Base-by-base conservation (phyloP, 108 stramenopile species). In the Cyclotella choctawhatcheeana region DNA sequence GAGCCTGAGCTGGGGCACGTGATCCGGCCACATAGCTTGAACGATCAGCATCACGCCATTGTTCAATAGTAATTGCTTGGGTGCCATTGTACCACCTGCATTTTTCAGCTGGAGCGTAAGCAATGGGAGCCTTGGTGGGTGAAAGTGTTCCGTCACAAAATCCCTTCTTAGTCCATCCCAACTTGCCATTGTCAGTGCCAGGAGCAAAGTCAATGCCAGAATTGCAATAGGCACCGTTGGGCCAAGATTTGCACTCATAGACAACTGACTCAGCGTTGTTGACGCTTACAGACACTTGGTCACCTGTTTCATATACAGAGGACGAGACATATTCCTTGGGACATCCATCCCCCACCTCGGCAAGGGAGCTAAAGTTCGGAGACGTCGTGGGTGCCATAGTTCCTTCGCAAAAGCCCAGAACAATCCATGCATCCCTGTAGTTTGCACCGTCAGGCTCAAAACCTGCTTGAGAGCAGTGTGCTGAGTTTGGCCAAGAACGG, bases 171-270 rank as follows among this genome's bases (percentile, higher is more conserved):
- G 43, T 44, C 69, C 69, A 70, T 3, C 47, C 69, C 22, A 70
- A 33, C 14, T 18, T 16, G 0, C 26, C 12, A 16, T 22, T 27
- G n/a, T 35, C 54, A 17, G 35, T n/a, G 3, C 53, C 67, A 26
- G 67, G 67, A 26, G 67, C 51, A 44, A 54, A 66, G 22, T 50
- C n/a, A 21, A 32, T 17, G 25, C 51, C 54, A 25, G 52, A 35
- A 27, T 68, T 68, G 33, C 67, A 68, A 20, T 54, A 68, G 8
- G 27, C 52, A 5, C 14, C 45, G 20, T 48, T 18, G 30, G 64
- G 64, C 26, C 32, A 68, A 4, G 69, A 10, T 24, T 55, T 68
- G 52, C 67, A 68, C 18, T 53, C 67, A 20, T 68, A 68, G 25
- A 65, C 45, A 1, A 68, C 54, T 24, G n/a, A 1, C 50, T 37